phyloP scores from a whole-genome alignment of 306 rosid genomes.

The Astragalus glycyphyllos region DNA sequence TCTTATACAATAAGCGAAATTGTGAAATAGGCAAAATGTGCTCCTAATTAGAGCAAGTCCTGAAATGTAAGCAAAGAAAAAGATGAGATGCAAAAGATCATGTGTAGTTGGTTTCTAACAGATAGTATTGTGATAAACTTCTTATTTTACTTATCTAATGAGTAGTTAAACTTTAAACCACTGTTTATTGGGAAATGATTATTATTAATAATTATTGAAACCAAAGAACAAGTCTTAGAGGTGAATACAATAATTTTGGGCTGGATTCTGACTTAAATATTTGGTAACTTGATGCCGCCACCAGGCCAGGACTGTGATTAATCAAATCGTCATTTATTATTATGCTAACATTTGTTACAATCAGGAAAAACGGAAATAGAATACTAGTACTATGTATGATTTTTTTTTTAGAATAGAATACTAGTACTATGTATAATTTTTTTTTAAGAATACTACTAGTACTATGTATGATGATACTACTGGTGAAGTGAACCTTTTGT shows the following conservation, averaged over 20 bases:
- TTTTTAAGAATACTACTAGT: neutral
- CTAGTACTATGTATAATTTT: too few relatives aligned
- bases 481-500: neutral
- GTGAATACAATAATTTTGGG: neutral
- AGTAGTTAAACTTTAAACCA: too few relatives aligned
- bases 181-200: neutral
- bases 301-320: neutral
- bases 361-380: neutral
- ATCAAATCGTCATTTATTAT: slow-evolving; percentile 7
- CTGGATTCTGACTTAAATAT: neutral
- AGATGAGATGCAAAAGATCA: too few relatives aligned
- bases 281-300: slow-evolving; percentile 2
- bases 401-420: too few relatives aligned
- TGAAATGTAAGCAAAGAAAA: too few relatives aligned
- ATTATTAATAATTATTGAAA: neutral
- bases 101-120: too few relatives aligned
- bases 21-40: too few relatives aligned
- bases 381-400: too few relatives aligned
- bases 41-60: too few relatives aligned
- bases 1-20: too few relatives aligned
- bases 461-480: neutral
- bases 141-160: too few relatives aligned
- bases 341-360: neutral
- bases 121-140: too few relatives aligned
- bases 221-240: neutral